phyloP scores from a whole-genome alignment of 768 basidiomycete species.

The Astraeus odoratus region DNA sequence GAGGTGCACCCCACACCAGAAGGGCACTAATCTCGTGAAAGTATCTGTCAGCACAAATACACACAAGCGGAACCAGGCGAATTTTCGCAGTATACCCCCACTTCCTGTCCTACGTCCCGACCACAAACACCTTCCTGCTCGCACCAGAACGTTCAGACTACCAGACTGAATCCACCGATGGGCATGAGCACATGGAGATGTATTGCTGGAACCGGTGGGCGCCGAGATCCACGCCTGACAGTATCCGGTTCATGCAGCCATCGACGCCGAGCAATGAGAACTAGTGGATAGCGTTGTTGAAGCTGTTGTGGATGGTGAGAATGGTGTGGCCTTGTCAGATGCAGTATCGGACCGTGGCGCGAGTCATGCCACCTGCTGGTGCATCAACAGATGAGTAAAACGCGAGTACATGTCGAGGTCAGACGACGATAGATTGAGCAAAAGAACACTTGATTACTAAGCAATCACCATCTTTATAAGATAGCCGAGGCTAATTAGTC shows the following conservation, averaged over 20 bases:
- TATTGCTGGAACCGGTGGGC: conserved; percentile 85
- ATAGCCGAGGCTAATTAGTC: too few relatives aligned
- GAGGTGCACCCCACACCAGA: conserved; percentile 88
- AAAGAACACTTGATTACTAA: too few relatives aligned
- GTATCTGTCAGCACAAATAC: neutral
- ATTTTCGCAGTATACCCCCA: conserved; percentile 94
- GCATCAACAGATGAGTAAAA: conserved; percentile 77
- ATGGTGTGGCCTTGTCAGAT: conserved; percentile 87
- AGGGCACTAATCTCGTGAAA: conserved; percentile 73
- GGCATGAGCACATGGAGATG: conserved; percentile 72
- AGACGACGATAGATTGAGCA: too few relatives aligned
- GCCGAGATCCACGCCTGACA: conserved; percentile 84
- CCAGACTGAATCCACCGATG: conserved; percentile 93
- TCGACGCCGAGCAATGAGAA: conserved; percentile 96
- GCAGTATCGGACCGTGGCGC: conserved; percentile 91
- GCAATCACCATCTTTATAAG: too few relatives aligned
- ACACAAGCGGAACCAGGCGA: conserved; percentile 25
- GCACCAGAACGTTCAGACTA: conserved; percentile 98
- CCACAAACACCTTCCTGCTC: conserved; percentile 93
- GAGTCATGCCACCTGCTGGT: conserved; percentile 97
- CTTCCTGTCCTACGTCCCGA: conserved; percentile 96
- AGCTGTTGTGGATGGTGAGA: conserved; percentile 92
- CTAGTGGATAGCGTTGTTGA: conserved; percentile 82
- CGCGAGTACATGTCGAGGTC: conserved; percentile 1
- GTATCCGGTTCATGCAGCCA: conserved; percentile 86